phyloP scores from a whole-genome alignment of 1,284 basidiomycete species.

The Phylloporus sp. region DNA sequence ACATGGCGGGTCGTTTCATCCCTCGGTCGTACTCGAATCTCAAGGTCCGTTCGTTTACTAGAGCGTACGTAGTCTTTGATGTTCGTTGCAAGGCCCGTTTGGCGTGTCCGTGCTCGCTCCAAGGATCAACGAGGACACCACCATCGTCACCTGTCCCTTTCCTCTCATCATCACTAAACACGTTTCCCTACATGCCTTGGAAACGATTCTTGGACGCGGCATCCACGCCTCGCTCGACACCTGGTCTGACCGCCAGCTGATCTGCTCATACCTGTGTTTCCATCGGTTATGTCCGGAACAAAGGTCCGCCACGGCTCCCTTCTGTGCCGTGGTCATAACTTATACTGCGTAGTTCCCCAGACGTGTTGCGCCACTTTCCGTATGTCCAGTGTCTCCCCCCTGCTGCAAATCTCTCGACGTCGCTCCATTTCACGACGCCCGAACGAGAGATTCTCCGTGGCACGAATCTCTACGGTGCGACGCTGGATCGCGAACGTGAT shows the following conservation, averaged over 20 bases:
- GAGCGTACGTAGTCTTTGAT: neutral
- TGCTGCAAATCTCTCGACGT: constrained; percentile 62
- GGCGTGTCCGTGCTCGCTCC: constrained; percentile 65
- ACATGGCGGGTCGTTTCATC: constrained; percentile 23
- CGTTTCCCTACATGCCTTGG: constrained; percentile 49
- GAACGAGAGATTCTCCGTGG: constrained; percentile 74
- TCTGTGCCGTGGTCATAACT: constrained; percentile 34
- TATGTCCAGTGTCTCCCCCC: constrained; percentile 75
- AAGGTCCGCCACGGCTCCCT: constrained; percentile 23
- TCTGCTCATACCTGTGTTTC: constrained; percentile 71
- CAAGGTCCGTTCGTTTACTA: constrained; percentile 8
- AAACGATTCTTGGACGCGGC: constrained; percentile 40
- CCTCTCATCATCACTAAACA: constrained; percentile 69
- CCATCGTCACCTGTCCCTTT: constrained; percentile 78
- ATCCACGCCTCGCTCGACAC: constrained; percentile 27
- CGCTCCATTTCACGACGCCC: constrained; percentile 67
- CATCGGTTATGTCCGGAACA: constrained; percentile 60
- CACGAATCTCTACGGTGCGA: constrained; percentile 79
- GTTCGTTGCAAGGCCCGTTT: constrained; percentile 42
- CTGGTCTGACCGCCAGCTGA: constrained; percentile 75
- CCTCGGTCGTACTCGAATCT: constrained; percentile 12
- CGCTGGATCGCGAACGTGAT: constrained; percentile 58
- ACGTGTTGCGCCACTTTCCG: constrained; percentile 51
- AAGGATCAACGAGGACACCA: constrained; percentile 53
- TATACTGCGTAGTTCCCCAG: constrained; percentile 19